These are phyloP conservation scores for Phaseolus lunatus DNA, from an alignment of 306 rosid genomes.

Conservation along the genomic window DNA sequence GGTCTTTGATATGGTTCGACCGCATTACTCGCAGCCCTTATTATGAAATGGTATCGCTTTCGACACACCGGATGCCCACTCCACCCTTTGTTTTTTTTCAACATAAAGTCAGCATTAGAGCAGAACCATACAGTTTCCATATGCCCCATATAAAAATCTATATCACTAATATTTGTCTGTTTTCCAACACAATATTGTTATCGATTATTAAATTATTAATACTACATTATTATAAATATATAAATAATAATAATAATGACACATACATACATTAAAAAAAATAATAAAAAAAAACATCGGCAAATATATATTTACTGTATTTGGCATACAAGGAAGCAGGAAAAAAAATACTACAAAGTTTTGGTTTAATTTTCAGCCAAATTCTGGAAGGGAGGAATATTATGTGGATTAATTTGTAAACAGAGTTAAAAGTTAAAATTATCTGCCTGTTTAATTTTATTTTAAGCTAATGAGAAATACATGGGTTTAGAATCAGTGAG, in stretches of 20 bases:
- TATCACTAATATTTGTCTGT: neutral
- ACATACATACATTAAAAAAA: neutral
- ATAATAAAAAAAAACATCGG: no score
- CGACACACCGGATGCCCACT: constrained; percentile 51
- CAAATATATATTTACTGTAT: neutral
- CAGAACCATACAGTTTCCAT: neutral
- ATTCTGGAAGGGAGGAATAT: neutral
- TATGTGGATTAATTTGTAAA: no score
- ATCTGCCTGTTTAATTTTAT: neutral
- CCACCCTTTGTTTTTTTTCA: constrained; percentile 43
- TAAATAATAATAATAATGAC: no score
- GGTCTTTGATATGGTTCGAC: constrained; percentile 45
- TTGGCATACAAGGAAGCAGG: neutral
- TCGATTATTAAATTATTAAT: neutral
- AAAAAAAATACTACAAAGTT: neutral
- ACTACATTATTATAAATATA: neutral
- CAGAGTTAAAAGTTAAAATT: no score
- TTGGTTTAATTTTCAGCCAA: neutral
- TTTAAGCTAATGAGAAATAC: neutral
- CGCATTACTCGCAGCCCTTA: constrained; percentile 38
- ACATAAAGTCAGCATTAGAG: constrained; percentile 34
- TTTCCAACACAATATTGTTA: neutral
- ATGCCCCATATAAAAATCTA: neutral
- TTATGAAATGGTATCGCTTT: constrained; percentile 53
- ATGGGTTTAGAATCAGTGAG: neutral